These are phyloP conservation scores for Fusarium anguioides DNA, from an alignment of 2,329 filamentous ascomycete genomes.

Conservation along the genomic window DNA sequence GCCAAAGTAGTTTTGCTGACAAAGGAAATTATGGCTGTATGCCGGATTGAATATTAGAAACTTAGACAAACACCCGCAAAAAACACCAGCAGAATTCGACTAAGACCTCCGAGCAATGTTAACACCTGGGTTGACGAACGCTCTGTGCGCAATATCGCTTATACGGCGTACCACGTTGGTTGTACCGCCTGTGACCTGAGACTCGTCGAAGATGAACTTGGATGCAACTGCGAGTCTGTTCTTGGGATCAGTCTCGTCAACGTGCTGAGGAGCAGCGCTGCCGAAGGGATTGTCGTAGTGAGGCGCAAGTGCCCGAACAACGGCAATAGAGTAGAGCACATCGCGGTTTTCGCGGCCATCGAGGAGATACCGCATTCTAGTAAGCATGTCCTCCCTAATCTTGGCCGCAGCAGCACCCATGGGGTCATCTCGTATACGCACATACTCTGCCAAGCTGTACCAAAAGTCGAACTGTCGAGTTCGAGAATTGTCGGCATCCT, in stretches of 20 bases:
- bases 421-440: conserved; percentile 69
- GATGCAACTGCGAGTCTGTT: conserved; percentile 76
- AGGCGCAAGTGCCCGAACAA: conserved; percentile 79
- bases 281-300: conserved; percentile 70
- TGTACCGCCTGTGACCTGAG: conserved; percentile 72
- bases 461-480: conserved; percentile 82
- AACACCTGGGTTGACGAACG: conserved; percentile 65
- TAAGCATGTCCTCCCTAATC: conserved; percentile 73
- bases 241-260: conserved; percentile 74
- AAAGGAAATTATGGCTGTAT: conserved; percentile 37
- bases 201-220: conserved; percentile 75
- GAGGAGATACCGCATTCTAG: conserved; percentile 74
- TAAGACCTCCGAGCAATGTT: conserved; percentile 54
- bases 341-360: conserved; percentile 88
- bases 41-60: not conserved
- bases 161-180: conserved; percentile 79
- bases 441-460: conserved; percentile 77
- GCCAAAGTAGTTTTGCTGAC: conserved; percentile 23
- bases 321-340: conserved; percentile 87
- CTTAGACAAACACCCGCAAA: not conserved
- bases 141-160: conserved; percentile 72
- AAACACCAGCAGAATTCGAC: not conserved
- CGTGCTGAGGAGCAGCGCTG: conserved; percentile 65
- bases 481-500: conserved; percentile 64
- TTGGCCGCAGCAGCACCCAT: conserved; percentile 56